Conservation (phyloP, 2,329 filamentous ascomycete genomes). For the Fusarium camptoceras region DNA sequence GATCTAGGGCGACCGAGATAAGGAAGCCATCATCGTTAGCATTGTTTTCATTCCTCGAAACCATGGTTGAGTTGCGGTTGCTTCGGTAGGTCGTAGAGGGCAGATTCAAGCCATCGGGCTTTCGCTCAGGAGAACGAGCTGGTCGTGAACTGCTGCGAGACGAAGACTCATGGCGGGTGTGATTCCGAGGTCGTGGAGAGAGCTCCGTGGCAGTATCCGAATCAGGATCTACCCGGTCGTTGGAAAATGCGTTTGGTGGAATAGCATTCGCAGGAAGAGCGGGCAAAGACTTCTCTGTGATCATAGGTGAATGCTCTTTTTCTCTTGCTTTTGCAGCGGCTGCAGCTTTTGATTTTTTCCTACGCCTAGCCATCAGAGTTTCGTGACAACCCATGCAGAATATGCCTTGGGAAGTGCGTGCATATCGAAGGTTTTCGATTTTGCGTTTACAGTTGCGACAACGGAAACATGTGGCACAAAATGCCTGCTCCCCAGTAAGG, state of each 20-base stretch:
- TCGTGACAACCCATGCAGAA: conserved; percentile 99
- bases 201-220: conserved; percentile 77
- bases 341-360: conserved; percentile 84
- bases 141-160: conserved; percentile 66
- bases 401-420: conserved; percentile 96
- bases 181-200: conserved; percentile 70
- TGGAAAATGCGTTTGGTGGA: conserved; percentile 71
- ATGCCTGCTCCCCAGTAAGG: conserved; percentile 96
- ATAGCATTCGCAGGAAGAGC: conserved; percentile 84
- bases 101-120: conserved; percentile 72
- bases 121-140: conserved; percentile 67
- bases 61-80: conserved; percentile 78
- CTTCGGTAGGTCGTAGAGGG: conserved; percentile 82
- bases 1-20: conserved; percentile 80
- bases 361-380: conserved; percentile 89
- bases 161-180: conserved; percentile 64
- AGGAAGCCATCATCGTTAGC: conserved; percentile 75
- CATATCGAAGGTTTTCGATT: conserved; percentile 98
- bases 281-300: conserved; percentile 91
- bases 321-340: conserved; percentile 69
- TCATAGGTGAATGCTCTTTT: conserved; percentile 73
- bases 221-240: conserved; percentile 69
- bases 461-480: conserved; percentile 96
- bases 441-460: conserved; percentile 99
- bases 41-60: conserved; percentile 61